A percentile compares a stretch with the other conserved stretches of the same genome.
Evolutionary conservation across 495 filamentous ascomycete genomes (phyloP).

Genomic region (Talaromyces liani): DNA sequence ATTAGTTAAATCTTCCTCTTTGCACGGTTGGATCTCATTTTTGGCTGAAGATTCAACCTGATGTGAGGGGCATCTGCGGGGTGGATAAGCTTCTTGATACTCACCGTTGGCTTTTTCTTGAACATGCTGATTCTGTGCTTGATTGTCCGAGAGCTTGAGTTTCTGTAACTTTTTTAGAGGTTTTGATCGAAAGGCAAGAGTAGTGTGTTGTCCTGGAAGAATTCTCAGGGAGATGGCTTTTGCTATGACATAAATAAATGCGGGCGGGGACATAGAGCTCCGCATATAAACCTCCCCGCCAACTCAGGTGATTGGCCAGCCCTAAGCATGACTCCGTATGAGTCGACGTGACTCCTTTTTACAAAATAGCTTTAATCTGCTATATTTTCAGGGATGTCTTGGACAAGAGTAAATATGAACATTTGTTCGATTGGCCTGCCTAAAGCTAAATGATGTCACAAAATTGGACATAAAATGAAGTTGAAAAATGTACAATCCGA

Average conservation of each 20-base stretch:
- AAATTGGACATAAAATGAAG: neutral
- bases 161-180: too few species aligned
- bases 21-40: neutral
- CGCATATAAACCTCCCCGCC: neutral
- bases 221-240: neutral
- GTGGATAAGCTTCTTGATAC: slow-evolving; percentile 9
- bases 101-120: slow-evolving; percentile 71
- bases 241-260: slow-evolving; percentile 3
- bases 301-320: neutral
- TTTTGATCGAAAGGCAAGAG: too few species aligned
- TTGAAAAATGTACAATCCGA: neutral
- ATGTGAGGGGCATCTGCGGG: slow-evolving; percentile 22
- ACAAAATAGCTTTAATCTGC: neutral
- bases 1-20: neutral
- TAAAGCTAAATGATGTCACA: neutral
- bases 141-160: too few species aligned
- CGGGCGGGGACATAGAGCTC: neutral
- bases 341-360: neutral
- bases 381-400: too few species aligned
- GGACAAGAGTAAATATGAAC: neutral
- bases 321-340: slow-evolving; percentile 2
- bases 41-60: neutral
- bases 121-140: slow-evolving; percentile 56
- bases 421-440: neutral
- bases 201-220: neutral